These are phyloP conservation scores for Pythium brassicae DNA, from an alignment of 352 stramenopile species.

Conservation along the genomic window DNA sequence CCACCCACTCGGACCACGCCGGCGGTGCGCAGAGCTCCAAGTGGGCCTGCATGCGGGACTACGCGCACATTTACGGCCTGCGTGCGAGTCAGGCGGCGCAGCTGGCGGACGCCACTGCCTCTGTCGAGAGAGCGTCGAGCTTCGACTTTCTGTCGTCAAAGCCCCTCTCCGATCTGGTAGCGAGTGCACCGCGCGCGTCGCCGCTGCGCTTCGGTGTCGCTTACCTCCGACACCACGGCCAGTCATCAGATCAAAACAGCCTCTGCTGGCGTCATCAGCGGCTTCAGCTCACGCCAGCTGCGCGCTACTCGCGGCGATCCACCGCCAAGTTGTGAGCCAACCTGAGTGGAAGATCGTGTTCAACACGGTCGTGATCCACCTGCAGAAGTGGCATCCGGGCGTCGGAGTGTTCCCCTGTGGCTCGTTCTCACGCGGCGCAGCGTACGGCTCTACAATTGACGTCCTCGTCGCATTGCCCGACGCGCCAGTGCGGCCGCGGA, in stretches of 20 bases:
- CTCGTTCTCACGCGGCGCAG: conserved; percentile 62
- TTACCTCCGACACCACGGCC: conserved; percentile 20
- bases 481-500: background rate
- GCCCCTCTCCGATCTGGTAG: conserved; percentile 16
- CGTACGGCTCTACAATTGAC: conserved; percentile 70
- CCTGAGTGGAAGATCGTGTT: conserved; percentile 66
- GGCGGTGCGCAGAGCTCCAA: conserved; percentile 12
- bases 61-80: conserved; percentile 54
- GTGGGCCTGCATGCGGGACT: conserved; percentile 28
- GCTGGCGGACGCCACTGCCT: conserved; percentile 9
- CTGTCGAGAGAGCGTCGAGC: background rate
- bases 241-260: background rate
- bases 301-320: background rate
- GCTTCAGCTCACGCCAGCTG: background rate
- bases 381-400: conserved; percentile 43
- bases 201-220: conserved; percentile 32
- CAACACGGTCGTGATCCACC: conserved; percentile 48
- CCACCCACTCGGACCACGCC: conserved; percentile 11
- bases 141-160: conserved; percentile 18
- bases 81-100: conserved; percentile 31
- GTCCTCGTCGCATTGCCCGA: conserved; percentile 44
- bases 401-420: conserved; percentile 69
- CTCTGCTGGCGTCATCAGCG: background rate
- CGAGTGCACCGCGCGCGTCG: conserved; percentile 20
- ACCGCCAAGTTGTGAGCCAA: conserved; percentile 44